Evolutionary conservation across 352 stramenopile genomes (phyloP).

Genomic region (Pythium grandisporangium): DNA sequence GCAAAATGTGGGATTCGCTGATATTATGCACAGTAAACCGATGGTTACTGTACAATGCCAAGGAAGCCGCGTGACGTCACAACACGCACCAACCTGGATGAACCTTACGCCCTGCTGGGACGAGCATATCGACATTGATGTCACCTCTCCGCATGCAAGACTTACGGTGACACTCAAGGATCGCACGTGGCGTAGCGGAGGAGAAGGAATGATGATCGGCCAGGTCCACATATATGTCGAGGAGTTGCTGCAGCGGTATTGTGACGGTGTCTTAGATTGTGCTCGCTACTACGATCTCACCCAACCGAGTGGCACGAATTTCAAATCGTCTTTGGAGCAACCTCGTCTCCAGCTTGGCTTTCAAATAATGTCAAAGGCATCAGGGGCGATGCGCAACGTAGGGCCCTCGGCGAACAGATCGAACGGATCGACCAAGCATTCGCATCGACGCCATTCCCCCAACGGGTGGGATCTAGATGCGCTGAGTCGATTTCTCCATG

Average conservation of each 20-base stretch:
- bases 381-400: neutral
- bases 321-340: too few relatives aligned
- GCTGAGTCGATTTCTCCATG: constrained; percentile 26
- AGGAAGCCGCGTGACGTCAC: constrained; percentile 16
- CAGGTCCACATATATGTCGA: constrained; percentile 27
- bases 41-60: constrained; percentile 37
- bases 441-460: too few relatives aligned
- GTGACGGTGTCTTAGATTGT: too few relatives aligned
- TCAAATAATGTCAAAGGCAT: constrained; percentile 17
- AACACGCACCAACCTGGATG: constrained; percentile 34
- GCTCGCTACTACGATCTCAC: too few relatives aligned
- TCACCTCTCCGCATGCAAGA: constrained; percentile 22
- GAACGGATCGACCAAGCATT: constrained; percentile 1
- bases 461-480: constrained; percentile 39
- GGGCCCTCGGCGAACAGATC: neutral
- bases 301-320: too few relatives aligned
- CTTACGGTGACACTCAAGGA: constrained; percentile 37
- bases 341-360: constrained; percentile 15
- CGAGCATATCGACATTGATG: constrained; percentile 45
- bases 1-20: constrained; percentile 18
- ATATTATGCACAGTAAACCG: constrained; percentile 40
- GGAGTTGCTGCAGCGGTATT: constrained; percentile 18
- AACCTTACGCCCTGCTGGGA: constrained; percentile 53
- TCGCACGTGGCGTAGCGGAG: constrained; percentile 9
- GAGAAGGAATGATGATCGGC: constrained; percentile 23